Evolutionary conservation across 2,329 filamentous ascomycete species (phyloP), one percentile per base, ranked within the genome.

Genomic region (Orbilia blumenaviensis): DNA sequence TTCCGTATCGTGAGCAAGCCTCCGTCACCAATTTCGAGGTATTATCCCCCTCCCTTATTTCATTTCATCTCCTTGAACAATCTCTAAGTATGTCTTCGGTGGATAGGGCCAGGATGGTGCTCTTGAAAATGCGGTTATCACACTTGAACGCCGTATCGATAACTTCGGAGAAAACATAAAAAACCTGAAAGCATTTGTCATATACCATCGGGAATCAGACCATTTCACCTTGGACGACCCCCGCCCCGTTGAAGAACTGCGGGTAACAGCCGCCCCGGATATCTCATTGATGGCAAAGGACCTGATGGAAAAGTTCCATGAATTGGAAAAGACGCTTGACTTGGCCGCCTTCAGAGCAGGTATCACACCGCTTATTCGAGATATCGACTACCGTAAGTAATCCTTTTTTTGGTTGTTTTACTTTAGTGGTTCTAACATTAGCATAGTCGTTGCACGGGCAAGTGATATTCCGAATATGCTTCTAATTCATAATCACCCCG

Each of bases 401-500:
- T 12, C 0, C 61, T n/a, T 4, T 16, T 3, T 29, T 18, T 25
- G 16, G 6, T 44, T 12, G 16, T 3, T 10, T 1, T 8, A 46
- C 14, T n/a, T n/a, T n/a, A n/a, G 44, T 38, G 4, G 42, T 52
- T 3, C 21, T 66, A 29, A 32, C 8, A 32, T 21, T 4, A 12
- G 10, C 2, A 34, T 61, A 76, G 72, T 76, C 7, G 67, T 60
- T 18, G 64, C 72, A 10, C 72, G 72, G 34, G 64, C 64, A 8
- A 61, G 58, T 21, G 72, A 76, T 48, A 76, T 76, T 32, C 72
- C 72, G 1, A 76, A 76, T 41, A 76, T 76, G 7, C 58, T 76
- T 42, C 72, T 76, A 4, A 50, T 76, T 0, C 64, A 76, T 36
- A 71, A 60, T 8, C 73, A 77, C 21, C 73, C 73, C 9, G 73